Conservation (phyloP, 495 filamentous ascomycete genomes). For the Tuber umbilicatum region DNA sequence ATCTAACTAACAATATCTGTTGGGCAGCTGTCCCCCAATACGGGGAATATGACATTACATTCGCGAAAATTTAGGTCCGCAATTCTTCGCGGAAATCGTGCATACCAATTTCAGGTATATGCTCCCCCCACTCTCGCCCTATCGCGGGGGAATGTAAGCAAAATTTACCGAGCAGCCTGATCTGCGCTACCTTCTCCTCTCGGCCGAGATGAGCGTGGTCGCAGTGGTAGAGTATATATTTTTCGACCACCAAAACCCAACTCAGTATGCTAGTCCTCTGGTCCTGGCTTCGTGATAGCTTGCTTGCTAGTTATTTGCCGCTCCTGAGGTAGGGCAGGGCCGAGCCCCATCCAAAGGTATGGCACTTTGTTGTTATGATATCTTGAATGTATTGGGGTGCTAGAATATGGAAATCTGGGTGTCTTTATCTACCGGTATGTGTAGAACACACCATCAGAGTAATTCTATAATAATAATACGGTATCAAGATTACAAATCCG, state of each 20-base stretch:
- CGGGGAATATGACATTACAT: background rate
- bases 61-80: background rate
- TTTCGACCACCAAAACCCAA: background rate
- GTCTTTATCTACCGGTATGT: background rate
- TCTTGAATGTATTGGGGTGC: background rate
- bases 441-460: background rate
- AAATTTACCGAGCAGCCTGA: background rate
- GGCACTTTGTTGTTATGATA: background rate
- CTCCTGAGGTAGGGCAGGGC: background rate
- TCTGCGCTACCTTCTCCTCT: background rate
- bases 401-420: background rate
- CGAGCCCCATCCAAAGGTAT: background rate
- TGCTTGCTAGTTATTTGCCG: background rate
- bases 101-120: background rate
- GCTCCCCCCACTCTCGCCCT: background rate
- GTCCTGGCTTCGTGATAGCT: background rate
- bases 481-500: background rate
- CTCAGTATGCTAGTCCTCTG: background rate
- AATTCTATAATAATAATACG: background rate
- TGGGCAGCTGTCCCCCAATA: background rate
- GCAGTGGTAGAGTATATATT: background rate
- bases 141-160: background rate
- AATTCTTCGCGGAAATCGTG: background rate
- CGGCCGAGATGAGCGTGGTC: background rate
- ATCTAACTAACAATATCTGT: background rate